Evolutionary conservation across 441 rosid species (phyloP), one percentile per base, ranked within the genome.

Genomic region (Brassica balearica): DNA sequence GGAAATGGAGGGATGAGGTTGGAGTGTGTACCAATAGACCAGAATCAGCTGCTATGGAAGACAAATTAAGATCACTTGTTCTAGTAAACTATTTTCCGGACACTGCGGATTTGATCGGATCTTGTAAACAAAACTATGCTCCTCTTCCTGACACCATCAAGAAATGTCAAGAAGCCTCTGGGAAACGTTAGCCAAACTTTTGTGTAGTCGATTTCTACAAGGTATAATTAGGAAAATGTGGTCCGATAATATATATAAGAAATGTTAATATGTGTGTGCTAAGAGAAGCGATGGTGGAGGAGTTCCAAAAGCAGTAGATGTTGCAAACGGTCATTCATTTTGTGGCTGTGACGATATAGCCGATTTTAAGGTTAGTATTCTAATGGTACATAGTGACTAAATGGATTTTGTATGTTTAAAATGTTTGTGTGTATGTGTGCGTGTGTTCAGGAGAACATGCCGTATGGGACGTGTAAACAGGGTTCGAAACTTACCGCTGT

Each of bases 261-360:
- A 53, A 15, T 15, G 10, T 53, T 15, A 46, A 11, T 71, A 5
- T 62, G 48, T 36, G 8, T 73, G 8, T 73, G 65, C 77, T 53
- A 84, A 90, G 92, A 87, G 85, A 78, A 88, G 91, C 29, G 86
- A 90, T 66, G 87, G 89, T 0, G 89, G 92, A 77, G 91, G 92
- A 76, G 90, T 91, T 17, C 87, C 87, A 0, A 80, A 78, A 69
- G 89, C 91, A 3, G 70, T 81, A 6, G 90, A 90, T 77, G 61
- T 76, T 27, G 82, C 82, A 15, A 90, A 88, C 2, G 92, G 94
- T 65, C 88, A 78, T 65, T 79, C 86, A 11, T 32, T 87, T 2
- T 88, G 94, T 6, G 92, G 92, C 14, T 88, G 92, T 32, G 77
- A 70, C 2, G 84, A 82, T 56, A 77, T 90, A 23, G 73, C 83